phyloP scores from a whole-genome alignment of 179 eudicot genomes.

The Vitellaria paradoxa region DNA sequence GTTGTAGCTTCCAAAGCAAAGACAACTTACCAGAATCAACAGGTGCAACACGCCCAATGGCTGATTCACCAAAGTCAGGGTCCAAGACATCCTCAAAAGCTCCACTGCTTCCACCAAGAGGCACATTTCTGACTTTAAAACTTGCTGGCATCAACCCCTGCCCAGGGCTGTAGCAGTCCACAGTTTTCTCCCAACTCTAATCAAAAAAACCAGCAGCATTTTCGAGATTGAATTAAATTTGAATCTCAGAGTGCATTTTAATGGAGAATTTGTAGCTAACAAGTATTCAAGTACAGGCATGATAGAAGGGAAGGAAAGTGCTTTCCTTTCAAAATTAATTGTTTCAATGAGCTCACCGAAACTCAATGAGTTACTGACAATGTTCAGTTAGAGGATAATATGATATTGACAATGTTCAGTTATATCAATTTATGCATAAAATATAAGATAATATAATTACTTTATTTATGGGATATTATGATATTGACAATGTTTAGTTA shows the following conservation, averaged over 20 bases:
- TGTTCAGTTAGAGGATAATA: too few relatives aligned
- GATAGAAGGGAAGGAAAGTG: background rate
- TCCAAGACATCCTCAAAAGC: constrained; percentile 83
- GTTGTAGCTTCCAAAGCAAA: background rate
- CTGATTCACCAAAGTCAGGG: constrained; percentile 99
- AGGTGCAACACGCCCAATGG: constrained; percentile 97
- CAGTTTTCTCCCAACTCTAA: constrained; percentile 82
- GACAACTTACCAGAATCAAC: constrained; percentile 80
- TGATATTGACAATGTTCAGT: too few relatives aligned
- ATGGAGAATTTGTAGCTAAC: background rate
- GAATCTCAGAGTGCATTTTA: background rate
- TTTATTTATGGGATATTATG: too few relatives aligned
- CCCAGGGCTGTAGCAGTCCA: constrained; percentile 95
- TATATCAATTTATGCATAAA: too few relatives aligned
- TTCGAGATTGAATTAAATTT: background rate
- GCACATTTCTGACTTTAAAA: constrained; percentile 73
- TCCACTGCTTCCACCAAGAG: constrained; percentile 62
- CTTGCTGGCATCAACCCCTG: constrained; percentile 99
- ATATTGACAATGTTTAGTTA: too few relatives aligned
- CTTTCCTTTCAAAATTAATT: background rate
- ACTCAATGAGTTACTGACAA: background rate
- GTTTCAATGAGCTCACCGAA: background rate
- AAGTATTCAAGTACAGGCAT: background rate
- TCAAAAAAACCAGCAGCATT: background rate
- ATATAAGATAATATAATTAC: too few relatives aligned